Conservation (phyloP, 176 grass and related monocot genomes). For the Pharus latifolius region DNA sequence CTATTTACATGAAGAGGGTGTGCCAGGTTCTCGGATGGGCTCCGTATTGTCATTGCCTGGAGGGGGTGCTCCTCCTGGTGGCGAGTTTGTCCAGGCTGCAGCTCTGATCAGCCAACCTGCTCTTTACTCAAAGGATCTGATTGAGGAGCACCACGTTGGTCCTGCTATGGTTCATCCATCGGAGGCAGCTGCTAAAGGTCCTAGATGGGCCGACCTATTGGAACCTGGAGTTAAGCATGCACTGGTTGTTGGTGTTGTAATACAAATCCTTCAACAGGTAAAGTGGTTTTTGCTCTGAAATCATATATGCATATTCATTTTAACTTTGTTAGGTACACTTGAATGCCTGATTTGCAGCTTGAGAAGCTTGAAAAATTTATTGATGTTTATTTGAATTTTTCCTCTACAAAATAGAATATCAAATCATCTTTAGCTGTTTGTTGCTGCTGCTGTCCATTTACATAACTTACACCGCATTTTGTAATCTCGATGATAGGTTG, state of each 20-base stretch:
- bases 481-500: too few species aligned
- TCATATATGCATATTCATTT: not conserved
- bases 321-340: not conserved
- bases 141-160: constrained; percentile 27
- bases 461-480: too few species aligned
- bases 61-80: constrained; percentile 12
- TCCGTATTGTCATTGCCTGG: constrained; percentile 38
- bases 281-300: not conserved
- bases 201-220: constrained; percentile 34
- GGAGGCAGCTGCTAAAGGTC: constrained; percentile 1
- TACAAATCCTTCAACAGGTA: constrained; percentile 77
- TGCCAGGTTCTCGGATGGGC: constrained; percentile 22
- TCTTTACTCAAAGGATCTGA: constrained; percentile 32
- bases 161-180: constrained; percentile 45
- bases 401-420: too few species aligned
- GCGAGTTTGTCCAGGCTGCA: constrained; percentile 29
- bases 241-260: constrained; percentile 34
- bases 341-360: too few species aligned
- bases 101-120: constrained; percentile 45
- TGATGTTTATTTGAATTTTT: too few species aligned
- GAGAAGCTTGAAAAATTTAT: too few species aligned
- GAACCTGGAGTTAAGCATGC: constrained; percentile 39
- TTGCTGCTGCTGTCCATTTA: too few species aligned
- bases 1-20: constrained; percentile 42
- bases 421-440: too few species aligned